Conservation (phyloP, 371 early-diverging fungal genomes). For the Dichotomocladium elegans region DNA sequence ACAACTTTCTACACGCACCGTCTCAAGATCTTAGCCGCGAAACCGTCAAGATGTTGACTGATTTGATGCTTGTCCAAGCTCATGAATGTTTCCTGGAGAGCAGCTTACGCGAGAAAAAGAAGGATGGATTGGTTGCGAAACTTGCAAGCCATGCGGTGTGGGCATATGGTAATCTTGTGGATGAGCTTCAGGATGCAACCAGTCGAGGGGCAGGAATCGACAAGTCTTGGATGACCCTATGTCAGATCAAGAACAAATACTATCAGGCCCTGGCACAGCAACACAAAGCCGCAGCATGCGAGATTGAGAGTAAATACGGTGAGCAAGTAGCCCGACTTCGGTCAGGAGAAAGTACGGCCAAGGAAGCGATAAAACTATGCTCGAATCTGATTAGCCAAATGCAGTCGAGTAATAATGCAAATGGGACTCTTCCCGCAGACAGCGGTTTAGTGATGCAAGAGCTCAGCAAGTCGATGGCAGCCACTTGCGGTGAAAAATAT, state of each 20-base stretch:
- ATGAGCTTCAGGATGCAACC: constrained; percentile 61
- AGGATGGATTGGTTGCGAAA: constrained; percentile 79
- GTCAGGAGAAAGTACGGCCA: constrained; percentile 76
- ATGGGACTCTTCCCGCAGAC: constrained; percentile 42
- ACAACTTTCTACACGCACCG: constrained; percentile 95
- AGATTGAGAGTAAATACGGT: constrained; percentile 80
- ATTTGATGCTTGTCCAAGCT: constrained; percentile 91
- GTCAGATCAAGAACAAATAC: constrained; percentile 83
- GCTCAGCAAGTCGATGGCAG: constrained; percentile 54
- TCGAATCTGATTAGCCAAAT: constrained; percentile 54
- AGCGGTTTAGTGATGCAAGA: constrained; percentile 62
- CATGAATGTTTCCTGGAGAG: constrained; percentile 93
- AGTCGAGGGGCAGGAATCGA: constrained; percentile 53
- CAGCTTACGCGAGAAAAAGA: constrained; percentile 81
- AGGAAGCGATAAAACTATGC: constrained; percentile 79
- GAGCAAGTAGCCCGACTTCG: constrained; percentile 75
- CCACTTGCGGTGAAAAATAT: constrained; percentile 59
- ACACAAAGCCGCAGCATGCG: constrained; percentile 75
- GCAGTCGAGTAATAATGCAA: constrained; percentile 37
- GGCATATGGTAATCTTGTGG: constrained; percentile 67
- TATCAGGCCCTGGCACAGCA: constrained; percentile 82
- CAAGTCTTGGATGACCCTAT: constrained; percentile 62
- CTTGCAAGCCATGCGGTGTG: constrained; percentile 85
- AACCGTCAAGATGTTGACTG: constrained; percentile 76
- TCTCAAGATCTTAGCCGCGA: constrained; percentile 88